Conservation (phyloP, 2,329 filamentous ascomycete species). For the Chaetomium olivaceum region DNA sequence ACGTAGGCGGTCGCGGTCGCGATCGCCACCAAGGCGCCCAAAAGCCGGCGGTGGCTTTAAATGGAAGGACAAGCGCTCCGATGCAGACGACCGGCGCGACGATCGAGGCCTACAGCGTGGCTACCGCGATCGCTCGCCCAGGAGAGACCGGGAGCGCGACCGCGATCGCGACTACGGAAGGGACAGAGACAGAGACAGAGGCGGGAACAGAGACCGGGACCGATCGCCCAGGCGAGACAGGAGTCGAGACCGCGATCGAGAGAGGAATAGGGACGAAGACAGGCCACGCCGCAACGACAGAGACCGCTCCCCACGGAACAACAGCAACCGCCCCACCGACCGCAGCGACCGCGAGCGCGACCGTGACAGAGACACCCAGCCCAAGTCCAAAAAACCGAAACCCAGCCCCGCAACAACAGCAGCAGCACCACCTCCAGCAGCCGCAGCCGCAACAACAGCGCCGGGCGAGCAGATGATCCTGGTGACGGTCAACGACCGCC, state of each 20-base stretch:
- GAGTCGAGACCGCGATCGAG: conserved; percentile 34
- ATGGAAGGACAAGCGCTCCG: conserved; percentile 37
- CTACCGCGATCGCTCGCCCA: conserved; percentile 36
- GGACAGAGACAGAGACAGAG: conserved; percentile 38
- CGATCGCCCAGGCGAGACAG: conserved; percentile 34
- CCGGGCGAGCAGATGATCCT: conserved; percentile 79
- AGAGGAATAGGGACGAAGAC: conserved; percentile 34
- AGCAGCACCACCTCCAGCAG: conserved; percentile 34
- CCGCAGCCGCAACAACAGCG: conserved; percentile 7
- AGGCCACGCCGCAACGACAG: conserved; percentile 26
- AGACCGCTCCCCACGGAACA: conserved; percentile 34
- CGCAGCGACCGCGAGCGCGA: conserved; percentile 38
- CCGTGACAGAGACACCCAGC: conserved; percentile 33
- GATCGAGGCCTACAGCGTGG: conserved; percentile 30
- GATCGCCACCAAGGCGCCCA: conserved; percentile 29
- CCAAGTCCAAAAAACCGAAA: conserved; percentile 33
- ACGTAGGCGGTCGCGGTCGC: conserved; percentile 29
- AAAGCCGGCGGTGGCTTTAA: conserved; percentile 33
- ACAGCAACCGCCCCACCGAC: conserved; percentile 38
- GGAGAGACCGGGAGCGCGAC: conserved; percentile 24
- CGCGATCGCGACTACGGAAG: conserved; percentile 25
- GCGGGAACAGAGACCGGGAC: conserved; percentile 35
- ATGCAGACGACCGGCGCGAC: conserved; percentile 26
- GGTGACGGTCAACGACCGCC: conserved; percentile 89
- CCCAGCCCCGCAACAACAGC: conserved; percentile 34